A percentile compares a stretch with the other conserved stretches of the same genome.
Evolutionary conservation across 768 basidiomycete genomes (phyloP).

Genomic region (Pleurotus giganteus): DNA sequence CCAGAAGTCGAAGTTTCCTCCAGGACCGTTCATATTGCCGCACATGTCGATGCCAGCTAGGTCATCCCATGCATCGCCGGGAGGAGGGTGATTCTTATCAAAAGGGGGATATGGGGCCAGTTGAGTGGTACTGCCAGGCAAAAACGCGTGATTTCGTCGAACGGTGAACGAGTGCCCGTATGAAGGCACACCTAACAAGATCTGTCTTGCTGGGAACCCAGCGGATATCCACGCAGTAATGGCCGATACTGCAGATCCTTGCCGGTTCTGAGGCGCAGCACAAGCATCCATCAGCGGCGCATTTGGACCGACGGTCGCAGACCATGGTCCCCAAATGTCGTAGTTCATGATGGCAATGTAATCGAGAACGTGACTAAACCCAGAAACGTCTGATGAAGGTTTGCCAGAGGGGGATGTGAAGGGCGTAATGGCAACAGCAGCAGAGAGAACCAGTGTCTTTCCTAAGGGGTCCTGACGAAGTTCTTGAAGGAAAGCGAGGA

Average conservation of each 20-base stretch:
- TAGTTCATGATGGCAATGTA: conserved; percentile 66
- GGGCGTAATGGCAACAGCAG: conserved; percentile 40
- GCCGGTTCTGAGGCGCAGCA: conserved; percentile 46
- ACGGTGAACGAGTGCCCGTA: conserved; percentile 78
- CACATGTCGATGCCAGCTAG: conserved; percentile 45
- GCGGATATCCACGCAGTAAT: conserved; percentile 72
- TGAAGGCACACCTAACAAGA: conserved; percentile 77
- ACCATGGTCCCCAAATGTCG: conserved; percentile 56
- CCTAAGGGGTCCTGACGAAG: conserved; percentile 55
- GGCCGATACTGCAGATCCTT: conserved; percentile 72
- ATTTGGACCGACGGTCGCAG: conserved; percentile 69
- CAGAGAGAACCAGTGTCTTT: conserved; percentile 53
- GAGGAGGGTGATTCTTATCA: conserved; percentile 39
- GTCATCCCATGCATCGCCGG: conserved; percentile 51
- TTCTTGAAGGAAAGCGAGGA: conserved; percentile 69
- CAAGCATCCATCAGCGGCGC: conserved; percentile 79
- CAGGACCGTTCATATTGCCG: conserved; percentile 31
- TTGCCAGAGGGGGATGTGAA: conserved; percentile 48
- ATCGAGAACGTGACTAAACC: conserved; percentile 63
- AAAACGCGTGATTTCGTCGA: conserved; percentile 31
- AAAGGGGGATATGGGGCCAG: conserved; percentile 51
- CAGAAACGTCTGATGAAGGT: conserved; percentile 69
- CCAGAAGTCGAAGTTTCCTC: conserved; percentile 61
- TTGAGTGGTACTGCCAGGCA: conserved; percentile 18
- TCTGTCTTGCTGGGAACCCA: conserved; percentile 63